A percentile compares a stretch with the other conserved stretches of the same genome.
Conservation (phyloP, 1,284 basidiomycete species). For the Apiotrichum sp. region DNA sequence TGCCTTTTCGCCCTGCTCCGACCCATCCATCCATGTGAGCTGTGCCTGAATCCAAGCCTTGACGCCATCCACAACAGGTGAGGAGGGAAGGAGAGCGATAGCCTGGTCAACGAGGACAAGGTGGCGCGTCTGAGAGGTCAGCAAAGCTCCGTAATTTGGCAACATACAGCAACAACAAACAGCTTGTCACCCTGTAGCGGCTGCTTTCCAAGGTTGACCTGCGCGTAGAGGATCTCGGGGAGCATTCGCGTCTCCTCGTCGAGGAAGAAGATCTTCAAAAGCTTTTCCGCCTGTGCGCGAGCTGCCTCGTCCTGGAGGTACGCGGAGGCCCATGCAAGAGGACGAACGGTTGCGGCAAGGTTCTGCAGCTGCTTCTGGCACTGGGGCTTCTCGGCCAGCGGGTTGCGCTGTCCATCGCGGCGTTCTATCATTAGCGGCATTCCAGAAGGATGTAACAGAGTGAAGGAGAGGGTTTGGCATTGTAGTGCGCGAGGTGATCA, state of each 20-base stretch:
- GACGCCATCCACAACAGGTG: conserved; percentile 7
- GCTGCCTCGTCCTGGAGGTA: conserved; percentile 6
- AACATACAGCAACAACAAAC: conserved; percentile 35
- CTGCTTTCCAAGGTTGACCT: conserved; percentile 22
- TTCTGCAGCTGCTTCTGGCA: conserved; percentile 29
- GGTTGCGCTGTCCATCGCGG: conserved; percentile 33
- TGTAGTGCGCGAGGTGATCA: too few relatives aligned
- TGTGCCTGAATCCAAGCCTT: conserved; percentile 26
- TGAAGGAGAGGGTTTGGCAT: too few relatives aligned
- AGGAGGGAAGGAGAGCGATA: conserved; percentile 11
- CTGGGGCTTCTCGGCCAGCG: conserved; percentile 24
- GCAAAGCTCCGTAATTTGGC: not conserved
- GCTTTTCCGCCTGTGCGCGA: conserved; percentile 10
- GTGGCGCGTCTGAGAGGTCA: conserved; percentile 22
- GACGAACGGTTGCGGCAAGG: conserved; percentile 16
- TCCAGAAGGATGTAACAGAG: too few relatives aligned
- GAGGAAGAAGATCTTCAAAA: conserved; percentile 33
- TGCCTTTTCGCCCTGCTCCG: conserved; percentile 24
- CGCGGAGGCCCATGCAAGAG: conserved; percentile 19
- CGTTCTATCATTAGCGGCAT: conserved; percentile 14
- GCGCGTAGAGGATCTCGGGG: conserved; percentile 30
- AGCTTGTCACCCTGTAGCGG: conserved; percentile 23
- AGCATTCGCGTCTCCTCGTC: conserved; percentile 29
- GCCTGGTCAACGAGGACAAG: conserved; percentile 30
- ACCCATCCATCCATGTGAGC: conserved; percentile 24